Evolutionary conservation across 768 basidiomycete species (phyloP).

Genomic region (Russula olivacea): DNA sequence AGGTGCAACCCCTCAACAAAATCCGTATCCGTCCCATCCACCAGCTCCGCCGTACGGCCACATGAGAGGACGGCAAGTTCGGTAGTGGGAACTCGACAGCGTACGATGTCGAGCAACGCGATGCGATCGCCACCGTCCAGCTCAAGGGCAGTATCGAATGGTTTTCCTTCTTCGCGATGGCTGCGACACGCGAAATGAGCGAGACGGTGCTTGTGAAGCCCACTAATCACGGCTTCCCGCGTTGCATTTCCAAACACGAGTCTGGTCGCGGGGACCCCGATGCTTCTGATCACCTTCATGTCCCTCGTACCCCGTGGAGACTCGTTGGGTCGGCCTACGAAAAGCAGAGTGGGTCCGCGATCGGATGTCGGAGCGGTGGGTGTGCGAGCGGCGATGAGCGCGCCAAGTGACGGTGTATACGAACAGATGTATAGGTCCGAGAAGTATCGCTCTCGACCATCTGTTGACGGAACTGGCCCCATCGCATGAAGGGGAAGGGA

Average conservation of each 20-base stretch:
- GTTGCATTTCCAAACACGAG: not conserved
- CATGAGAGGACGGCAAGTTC: conserved; percentile 15
- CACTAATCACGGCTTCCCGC: not conserved
- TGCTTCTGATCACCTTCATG: not conserved
- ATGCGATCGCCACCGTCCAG: not conserved
- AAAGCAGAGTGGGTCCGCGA: not conserved
- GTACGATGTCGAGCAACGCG: not conserved
- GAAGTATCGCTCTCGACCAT: not conserved
- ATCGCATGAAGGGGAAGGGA: conserved; percentile 22
- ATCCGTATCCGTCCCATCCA: not conserved
- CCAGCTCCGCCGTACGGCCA: not conserved
- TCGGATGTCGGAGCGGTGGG: not conserved
- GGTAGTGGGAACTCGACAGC: conserved; percentile 2
- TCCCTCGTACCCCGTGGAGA: not conserved
- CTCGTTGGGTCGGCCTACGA: conserved; percentile 1
- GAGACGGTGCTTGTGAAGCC: not conserved
- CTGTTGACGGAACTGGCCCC: conserved; percentile 1
- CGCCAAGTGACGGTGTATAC: conserved; percentile 13
- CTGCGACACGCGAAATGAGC: conserved; percentile 8
- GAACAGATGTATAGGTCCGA: conserved; percentile 18
- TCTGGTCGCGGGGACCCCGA: not conserved
- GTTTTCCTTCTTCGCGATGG: not conserved
- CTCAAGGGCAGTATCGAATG: not conserved
- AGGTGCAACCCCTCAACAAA: conserved; percentile 15
- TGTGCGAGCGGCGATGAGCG: not conserved